These are phyloP conservation scores for Saccharomycopsis hybrid DNA, from an alignment of 1,139 yeast species.

Conservation along the genomic window DNA sequence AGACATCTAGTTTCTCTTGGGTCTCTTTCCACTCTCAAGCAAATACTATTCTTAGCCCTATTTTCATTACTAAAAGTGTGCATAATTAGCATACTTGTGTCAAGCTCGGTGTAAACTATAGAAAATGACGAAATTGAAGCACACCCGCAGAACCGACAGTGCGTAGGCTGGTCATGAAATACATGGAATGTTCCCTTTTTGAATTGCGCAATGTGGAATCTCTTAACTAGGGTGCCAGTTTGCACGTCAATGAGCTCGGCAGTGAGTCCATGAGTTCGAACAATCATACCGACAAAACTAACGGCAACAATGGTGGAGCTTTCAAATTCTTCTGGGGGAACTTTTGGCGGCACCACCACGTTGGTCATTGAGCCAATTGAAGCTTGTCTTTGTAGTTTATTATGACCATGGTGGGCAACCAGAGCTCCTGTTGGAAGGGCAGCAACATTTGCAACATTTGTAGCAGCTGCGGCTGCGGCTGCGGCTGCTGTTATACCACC, in stretches of 20 bases:
- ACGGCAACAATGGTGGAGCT: constrained; percentile 41
- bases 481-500: no score
- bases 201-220: constrained; percentile 54
- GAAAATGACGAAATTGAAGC: constrained; percentile 71
- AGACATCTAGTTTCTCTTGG: constrained; percentile 85
- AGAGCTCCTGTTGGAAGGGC: no score
- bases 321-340: constrained; percentile 21
- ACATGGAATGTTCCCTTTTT: constrained; percentile 56
- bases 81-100: constrained; percentile 51
- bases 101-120: constrained; percentile 60
- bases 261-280: constrained; percentile 44
- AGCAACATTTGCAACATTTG: no score
- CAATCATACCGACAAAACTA: constrained; percentile 66
- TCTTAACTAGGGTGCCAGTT: constrained; percentile 58
- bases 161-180: constrained; percentile 78
- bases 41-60: constrained; percentile 71
- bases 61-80: constrained; percentile 72
- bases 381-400: constrained; percentile 7
- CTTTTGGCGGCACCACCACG: constrained; percentile 12
- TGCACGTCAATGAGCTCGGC: constrained; percentile 73
- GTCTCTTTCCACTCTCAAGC: constrained; percentile 86
- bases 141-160: constrained; percentile 88
- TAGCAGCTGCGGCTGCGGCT: no score
- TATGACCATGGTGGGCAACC: no score
- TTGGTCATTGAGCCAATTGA: constrained; percentile 22